Evolutionary conservation across 352 stramenopile species (phyloP).

Genomic region (Aphanomyces stellatus): DNA sequence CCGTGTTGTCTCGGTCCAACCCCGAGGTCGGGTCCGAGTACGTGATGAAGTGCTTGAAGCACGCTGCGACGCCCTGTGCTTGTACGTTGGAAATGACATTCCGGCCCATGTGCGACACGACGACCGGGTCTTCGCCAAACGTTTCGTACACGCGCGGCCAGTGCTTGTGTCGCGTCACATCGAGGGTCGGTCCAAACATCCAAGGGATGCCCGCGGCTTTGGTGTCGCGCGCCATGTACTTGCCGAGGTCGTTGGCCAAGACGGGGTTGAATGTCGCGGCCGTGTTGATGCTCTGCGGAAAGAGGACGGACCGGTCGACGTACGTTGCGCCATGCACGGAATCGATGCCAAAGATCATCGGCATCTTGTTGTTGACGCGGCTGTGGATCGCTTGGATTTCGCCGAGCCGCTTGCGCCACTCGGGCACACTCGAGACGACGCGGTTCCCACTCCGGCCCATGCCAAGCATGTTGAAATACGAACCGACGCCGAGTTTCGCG

Average conservation of each 20-base stretch:
- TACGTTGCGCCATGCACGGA: constrained; percentile 88
- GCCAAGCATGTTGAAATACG: constrained; percentile 46
- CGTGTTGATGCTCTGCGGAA: constrained; percentile 80
- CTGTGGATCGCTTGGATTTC: constrained; percentile 41
- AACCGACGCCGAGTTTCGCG: constrained; percentile 44
- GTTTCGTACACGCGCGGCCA: constrained; percentile 90
- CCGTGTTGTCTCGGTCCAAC: constrained; percentile 62
- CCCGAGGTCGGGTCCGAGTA: constrained; percentile 66
- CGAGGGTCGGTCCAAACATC: constrained; percentile 88
- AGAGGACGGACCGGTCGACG: constrained; percentile 68
- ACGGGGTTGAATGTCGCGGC: constrained; percentile 83
- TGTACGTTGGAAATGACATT: constrained; percentile 77
- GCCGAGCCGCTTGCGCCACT: constrained; percentile 40
- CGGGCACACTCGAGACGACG: constrained; percentile 29
- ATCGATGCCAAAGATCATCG: constrained; percentile 85
- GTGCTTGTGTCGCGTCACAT: constrained; percentile 63
- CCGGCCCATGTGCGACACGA: constrained; percentile 63
- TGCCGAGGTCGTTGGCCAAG: constrained; percentile 59
- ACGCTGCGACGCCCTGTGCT: constrained; percentile 51
- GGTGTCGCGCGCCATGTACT: constrained; percentile 77
- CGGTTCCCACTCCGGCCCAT: constrained; percentile 21
- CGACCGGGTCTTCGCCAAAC: constrained; percentile 86
- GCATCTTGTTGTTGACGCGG: constrained; percentile 1
- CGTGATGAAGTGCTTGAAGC: constrained; percentile 85
- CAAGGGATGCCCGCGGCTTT: constrained; percentile 80